Conservation (phyloP, 306 rosid genomes). For the Geum urbanum region DNA sequence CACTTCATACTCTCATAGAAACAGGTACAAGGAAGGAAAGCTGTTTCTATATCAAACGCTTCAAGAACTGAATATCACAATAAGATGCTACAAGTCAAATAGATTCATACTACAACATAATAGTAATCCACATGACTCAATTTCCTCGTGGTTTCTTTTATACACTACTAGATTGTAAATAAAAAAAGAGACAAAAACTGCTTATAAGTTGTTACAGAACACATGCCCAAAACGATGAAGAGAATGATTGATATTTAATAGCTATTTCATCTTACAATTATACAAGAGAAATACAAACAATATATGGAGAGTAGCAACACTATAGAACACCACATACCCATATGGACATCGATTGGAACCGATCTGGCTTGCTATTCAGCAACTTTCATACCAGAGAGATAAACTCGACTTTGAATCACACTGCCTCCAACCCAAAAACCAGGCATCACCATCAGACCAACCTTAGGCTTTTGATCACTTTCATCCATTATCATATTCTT, state of each 20-base stretch:
- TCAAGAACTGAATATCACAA: neutral
- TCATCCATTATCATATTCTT: conserved; percentile 75
- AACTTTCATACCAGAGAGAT: conserved; percentile 88
- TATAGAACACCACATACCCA: conserved; percentile 29
- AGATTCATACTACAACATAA: neutral
- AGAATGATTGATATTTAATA: neutral
- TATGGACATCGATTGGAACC: conserved; percentile 18
- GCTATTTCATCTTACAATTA: conserved; percentile 21
- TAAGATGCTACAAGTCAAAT: neutral
- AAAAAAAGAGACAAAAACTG: neutral
- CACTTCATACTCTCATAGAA: too few species aligned
- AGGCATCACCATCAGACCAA: conserved; percentile 97
- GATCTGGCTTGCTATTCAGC: conserved; percentile 52
- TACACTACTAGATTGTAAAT: neutral
- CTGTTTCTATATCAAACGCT: neutral
- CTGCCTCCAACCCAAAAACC: conserved; percentile 85
- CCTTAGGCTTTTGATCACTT: conserved; percentile 63
- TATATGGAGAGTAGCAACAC: conserved; percentile 29
- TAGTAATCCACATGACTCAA: conserved; percentile 8
- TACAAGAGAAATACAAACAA: conserved; percentile 19
- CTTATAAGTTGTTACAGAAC: conserved; percentile 4
- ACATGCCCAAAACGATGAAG: neutral
- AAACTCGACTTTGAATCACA: conserved; percentile 89
- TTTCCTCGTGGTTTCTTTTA: neutral
- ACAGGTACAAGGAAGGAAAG: neutral